Conservation (phyloP, 805 yeast species). For the Saccharomycopsis malanga region DNA sequence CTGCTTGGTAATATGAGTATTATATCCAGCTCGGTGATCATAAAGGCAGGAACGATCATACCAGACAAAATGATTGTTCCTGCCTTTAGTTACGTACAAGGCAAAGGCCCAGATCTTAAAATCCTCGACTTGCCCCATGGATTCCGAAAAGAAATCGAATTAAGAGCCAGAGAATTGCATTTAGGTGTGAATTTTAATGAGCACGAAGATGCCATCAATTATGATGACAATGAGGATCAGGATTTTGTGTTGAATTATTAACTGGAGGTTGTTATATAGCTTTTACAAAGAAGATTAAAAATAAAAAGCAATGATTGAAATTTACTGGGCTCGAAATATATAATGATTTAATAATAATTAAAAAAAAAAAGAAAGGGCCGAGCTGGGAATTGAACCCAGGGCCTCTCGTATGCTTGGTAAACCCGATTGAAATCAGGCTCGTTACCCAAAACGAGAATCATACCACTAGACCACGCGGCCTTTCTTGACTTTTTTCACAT, state of each 20-base stretch:
- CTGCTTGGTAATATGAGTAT: conserved; percentile 31
- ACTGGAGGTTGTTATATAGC: too few species aligned
- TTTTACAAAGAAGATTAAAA: too few species aligned
- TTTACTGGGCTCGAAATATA: too few species aligned
- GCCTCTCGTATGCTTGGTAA: too few species aligned
- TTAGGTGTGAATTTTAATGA: conserved; percentile 3
- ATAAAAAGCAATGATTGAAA: too few species aligned
- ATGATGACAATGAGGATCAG: too few species aligned
- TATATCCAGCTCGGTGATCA: conserved; percentile 41
- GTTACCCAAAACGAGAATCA: conserved; percentile 50
- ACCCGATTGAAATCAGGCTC: too few species aligned
- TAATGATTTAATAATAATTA: too few species aligned
- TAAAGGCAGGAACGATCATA: conserved; percentile 33
- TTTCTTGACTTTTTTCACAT: too few species aligned
- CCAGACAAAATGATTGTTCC: conserved; percentile 41
- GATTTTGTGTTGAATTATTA: conserved; percentile 1
- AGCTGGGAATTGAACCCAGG: too few species aligned
- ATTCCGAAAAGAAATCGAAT: conserved; percentile 21
- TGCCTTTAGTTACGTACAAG: conserved; percentile 37
- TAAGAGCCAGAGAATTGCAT: conserved; percentile 21
- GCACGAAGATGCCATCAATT: not conserved
- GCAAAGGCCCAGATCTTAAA: conserved; percentile 7
- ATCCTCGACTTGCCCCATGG: conserved; percentile 23
- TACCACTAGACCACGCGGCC: conserved; percentile 49
- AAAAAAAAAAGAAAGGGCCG: too few species aligned